These are phyloP conservation scores for Capsaspora owczarzaki DNA, from an alignment of 78 protist genomes.

Conservation along the genomic window DNA sequence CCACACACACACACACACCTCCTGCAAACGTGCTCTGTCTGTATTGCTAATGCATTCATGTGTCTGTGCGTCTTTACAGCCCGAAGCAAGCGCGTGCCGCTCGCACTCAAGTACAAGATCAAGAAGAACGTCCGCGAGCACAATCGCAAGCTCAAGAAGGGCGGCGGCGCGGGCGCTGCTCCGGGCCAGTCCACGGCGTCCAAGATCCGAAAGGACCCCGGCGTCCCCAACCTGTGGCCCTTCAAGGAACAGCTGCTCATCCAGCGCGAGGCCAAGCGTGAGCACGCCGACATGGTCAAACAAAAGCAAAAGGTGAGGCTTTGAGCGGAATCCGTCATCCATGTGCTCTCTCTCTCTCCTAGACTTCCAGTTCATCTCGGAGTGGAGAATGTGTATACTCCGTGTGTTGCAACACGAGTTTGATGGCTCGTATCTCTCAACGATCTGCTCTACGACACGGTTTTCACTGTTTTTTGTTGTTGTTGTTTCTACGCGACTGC, in stretches of 20 bases:
- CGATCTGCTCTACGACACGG: no score
- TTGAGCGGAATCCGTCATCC: neutral
- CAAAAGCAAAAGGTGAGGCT: neutral
- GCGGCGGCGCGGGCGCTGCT: neutral
- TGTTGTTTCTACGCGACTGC: no score
- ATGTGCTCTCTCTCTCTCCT: neutral
- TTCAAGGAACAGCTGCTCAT: slow-evolving; percentile 71
- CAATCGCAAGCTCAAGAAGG: slow-evolving; percentile 27
- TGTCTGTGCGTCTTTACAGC: no score
- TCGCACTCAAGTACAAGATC: slow-evolving; percentile 26
- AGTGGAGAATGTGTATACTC: neutral
- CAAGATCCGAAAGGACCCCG: slow-evolving; percentile 72
- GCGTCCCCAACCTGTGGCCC: slow-evolving; percentile 83
- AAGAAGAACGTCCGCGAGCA: slow-evolving; percentile 39
- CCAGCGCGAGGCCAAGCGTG: slow-evolving; percentile 39
- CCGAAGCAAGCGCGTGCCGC: neutral
- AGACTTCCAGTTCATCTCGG: neutral
- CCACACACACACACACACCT: no score
- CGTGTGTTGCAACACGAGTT: no score
- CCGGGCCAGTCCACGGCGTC: neutral
- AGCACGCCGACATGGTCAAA: slow-evolving; percentile 33
- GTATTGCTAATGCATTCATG: no score
- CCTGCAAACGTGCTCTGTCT: no score
- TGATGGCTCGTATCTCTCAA: no score
- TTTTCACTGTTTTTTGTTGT: no score